Evolutionary conservation across 2,329 filamentous ascomycete genomes (phyloP).

Genomic region (Paecilomyces sp.): DNA sequence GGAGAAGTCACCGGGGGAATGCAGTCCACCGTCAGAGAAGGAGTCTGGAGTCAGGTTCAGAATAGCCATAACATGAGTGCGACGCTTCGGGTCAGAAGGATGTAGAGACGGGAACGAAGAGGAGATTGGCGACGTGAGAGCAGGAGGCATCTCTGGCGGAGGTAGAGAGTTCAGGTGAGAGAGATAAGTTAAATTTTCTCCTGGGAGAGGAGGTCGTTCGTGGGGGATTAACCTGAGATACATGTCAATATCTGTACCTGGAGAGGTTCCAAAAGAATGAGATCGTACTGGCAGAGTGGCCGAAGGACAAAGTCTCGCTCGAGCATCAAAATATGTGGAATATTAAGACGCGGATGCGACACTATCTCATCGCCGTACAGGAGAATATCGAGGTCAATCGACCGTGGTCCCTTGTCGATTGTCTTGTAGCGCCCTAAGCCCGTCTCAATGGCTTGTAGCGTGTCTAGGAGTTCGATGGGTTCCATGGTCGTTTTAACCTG

Average conservation of each 20-base stretch:
- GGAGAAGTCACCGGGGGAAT: conserved; percentile 43
- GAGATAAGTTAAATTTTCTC: conserved; percentile 23
- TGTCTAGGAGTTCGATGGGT: conserved; percentile 69
- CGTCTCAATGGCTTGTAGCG: conserved; percentile 77
- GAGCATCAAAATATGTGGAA: conserved; percentile 78
- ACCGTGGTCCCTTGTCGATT: conserved; percentile 88
- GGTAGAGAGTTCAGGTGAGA: conserved; percentile 26
- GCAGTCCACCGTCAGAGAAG: conserved; percentile 81
- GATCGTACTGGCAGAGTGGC: conserved; percentile 56
- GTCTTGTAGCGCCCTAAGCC: conserved; percentile 72
- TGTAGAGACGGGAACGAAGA: conserved; percentile 47
- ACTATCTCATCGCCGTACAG: conserved; percentile 66
- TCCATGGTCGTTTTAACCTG: conserved; percentile 74
- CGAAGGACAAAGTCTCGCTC: conserved; percentile 92
- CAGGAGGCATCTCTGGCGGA: conserved; percentile 26
- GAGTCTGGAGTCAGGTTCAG: conserved; percentile 93
- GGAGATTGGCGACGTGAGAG: conserved; percentile 32
- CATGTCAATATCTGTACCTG: conserved; percentile 8
- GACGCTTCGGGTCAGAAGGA: conserved; percentile 47
- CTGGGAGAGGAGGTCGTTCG: conserved; percentile 23
- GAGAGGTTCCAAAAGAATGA: background rate
- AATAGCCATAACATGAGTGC: conserved; percentile 84
- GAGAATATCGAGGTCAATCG: conserved; percentile 89
- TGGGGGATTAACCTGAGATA: conserved; percentile 34
- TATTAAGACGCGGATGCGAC: conserved; percentile 63